Base-by-base conservation (phyloP, 208 protist species). In the Acanthamoeba lenticulata region DNA sequence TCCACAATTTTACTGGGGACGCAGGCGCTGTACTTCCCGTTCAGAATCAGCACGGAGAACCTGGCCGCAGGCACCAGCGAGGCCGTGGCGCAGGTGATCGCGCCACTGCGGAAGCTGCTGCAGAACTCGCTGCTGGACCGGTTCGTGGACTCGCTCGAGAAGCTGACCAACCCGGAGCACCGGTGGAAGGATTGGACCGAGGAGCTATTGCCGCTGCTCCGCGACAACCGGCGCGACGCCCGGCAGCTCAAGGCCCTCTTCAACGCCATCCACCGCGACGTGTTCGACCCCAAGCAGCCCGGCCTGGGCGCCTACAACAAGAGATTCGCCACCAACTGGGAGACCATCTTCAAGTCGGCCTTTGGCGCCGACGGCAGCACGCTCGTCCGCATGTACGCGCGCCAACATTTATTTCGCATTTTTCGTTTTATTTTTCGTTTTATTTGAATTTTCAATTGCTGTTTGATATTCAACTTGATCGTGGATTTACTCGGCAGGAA, bases 21-120 rank as follows among this genome's bases (percentile, higher is more conserved):
- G 55, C 97, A 99, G 95, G 94, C 95, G 1, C 94, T 98, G 1
- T 98, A 96, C 95, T 98, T 97, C 95, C 97, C 98, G 15, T 95
- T 96, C 72, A 89, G 96, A 81, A 97, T 98, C 65, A 96, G 94
- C 57, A 72, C 45, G 69, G 95, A 97, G 40, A 96, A 97, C 69
- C 79, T 98, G 69, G 38, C 38, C 6, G 81, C 94, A 29, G 55
- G 93, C 13, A 81, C 15, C n/a, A 88, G 42, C 42, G 90, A 72
- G 17, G n/a, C 60, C 2, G 83, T 92, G 19, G 79, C 34, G 38
- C 57, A 62, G 9, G 44, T 29, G n/a, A 89, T 96, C 19, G 29
- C 44, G 19, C 60, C 34, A 9, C 67, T 97, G 1, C 36, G 67
- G 42, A 42, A 69, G 13, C 72, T 94, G 1, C 49, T 97, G 0